Base-by-base conservation (phyloP, 257 asterid genomes). In the Buddleja alternifolia region DNA sequence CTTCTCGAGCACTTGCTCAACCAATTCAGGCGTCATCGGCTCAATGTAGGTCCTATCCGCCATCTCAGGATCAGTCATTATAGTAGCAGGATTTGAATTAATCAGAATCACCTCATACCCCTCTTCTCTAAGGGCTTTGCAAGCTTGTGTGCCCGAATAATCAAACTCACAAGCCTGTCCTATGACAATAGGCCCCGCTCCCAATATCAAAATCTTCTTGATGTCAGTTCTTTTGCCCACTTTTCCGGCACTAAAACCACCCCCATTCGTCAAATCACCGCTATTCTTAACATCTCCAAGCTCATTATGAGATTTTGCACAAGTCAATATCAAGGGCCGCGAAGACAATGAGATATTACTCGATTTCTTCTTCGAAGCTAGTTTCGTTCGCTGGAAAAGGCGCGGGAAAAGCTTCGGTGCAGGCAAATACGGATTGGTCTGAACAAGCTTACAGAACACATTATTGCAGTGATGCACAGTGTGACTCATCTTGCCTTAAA, bases 111-210 rank as follows among this genome's bases (percentile, higher is more conserved):
- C 98, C 81, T 89, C 86, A 74, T 94, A 94, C 59, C 99, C 99
- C 83, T 94, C 99, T 72, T 94, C 99, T 48, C 80, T 94, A 15
- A 94, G 97, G 4, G 98, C 98, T 66, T 94, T 94, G 78, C 99
- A 94, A 48, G 99, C 99, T 71, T 94, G 99, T 8, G 99, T 94
- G 4, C 99, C 99, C 0, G 99, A 94, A 66, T 94, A 94, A 86
- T 91, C 97, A 11, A 94, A 94, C 85, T 91, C 99, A 10, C 98
- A 94, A 25, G 99, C 98, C 66, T 91, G 99, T 32, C 97, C 99
- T 9, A 94, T 94, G 58, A 94, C 99, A 51, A 94, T 91, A 5
- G 99, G 99, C 61, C 99, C 98, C 0, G 98, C 99, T 40, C 99
- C 99, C 39, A 94, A 52, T n/a, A 94, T 91, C 86, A 94, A 70